Conservation (phyloP, 495 filamentous ascomycete genomes). For the Barbatosphaeria neglecta region DNA sequence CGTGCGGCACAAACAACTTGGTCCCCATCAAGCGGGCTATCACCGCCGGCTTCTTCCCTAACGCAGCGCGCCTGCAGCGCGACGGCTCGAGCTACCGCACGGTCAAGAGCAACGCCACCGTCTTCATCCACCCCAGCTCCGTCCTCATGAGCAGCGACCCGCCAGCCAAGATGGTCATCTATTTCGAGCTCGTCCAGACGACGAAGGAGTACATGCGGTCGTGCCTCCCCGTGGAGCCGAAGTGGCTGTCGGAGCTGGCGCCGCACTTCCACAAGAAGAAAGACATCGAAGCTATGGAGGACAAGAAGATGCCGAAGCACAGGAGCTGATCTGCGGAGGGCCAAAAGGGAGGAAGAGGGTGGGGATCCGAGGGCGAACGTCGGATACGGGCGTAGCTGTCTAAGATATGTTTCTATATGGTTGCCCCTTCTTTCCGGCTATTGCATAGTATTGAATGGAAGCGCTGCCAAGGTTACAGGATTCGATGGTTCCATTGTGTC, state of each 20-base stretch:
- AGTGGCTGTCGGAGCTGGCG: constrained; percentile 84
- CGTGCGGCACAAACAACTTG: constrained; percentile 57
- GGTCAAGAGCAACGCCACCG: constrained; percentile 81
- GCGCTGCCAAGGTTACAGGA: no score
- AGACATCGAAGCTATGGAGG: constrained; percentile 71
- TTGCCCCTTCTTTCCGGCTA: no score
- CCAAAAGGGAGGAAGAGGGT: no score
- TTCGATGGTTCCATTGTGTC: no score
- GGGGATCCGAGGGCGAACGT: no score
- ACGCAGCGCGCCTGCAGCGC: constrained; percentile 75
- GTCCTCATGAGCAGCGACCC: constrained; percentile 74
- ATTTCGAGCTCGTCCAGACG: constrained; percentile 85
- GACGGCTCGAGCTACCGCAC: constrained; percentile 89
- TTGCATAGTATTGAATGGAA: no score
- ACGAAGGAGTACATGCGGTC: constrained; percentile 91
- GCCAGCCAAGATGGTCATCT: constrained; percentile 69
- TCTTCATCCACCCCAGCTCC: constrained; percentile 79
- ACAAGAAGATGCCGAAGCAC: constrained; percentile 49
- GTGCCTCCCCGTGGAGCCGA: constrained; percentile 69
- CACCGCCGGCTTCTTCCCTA: constrained; percentile 88
- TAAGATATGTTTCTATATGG: no score
- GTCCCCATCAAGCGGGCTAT: constrained; percentile 76
- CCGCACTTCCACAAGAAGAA: constrained; percentile 94
- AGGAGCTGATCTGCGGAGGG: constrained; percentile 15
- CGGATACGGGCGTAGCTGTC: no score